A percentile compares a stretch with the other conserved stretches of the same genome.
These are phyloP conservation scores for Xerocomellus dryophilus DNA, from an alignment of 768 basidiomycete species.

Conservation along the genomic window DNA sequence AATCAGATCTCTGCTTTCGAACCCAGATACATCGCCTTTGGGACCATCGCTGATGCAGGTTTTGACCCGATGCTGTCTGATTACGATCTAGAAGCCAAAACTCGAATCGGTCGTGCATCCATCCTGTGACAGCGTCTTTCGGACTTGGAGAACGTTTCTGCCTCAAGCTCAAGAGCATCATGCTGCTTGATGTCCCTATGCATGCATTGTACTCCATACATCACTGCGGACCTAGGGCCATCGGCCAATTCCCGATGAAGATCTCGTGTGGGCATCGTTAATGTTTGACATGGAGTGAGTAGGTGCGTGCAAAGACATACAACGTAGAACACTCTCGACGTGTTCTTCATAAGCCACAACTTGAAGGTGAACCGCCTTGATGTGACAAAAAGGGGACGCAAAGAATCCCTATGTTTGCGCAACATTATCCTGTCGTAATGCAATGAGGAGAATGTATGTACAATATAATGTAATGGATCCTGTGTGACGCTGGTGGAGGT, in stretches of 20 bases:
- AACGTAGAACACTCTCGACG: slow-evolving; percentile 11
- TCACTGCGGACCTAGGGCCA: slow-evolving; percentile 26
- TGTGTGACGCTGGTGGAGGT: slow-evolving; percentile 8
- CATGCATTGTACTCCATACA: slow-evolving; percentile 14
- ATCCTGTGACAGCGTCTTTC: slow-evolving; percentile 20
- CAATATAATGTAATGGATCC: slow-evolving; percentile 26
- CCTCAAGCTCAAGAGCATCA: slow-evolving; percentile 21
- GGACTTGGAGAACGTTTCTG: slow-evolving; percentile 24
- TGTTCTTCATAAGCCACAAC: slow-evolving; percentile 25
- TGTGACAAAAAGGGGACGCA: slow-evolving; percentile 16
- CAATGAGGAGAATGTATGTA: slow-evolving; percentile 27
- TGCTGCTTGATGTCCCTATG: slow-evolving; percentile 12
- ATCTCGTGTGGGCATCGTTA: slow-evolving; percentile 19
- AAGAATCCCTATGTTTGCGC: slow-evolving; percentile 6
- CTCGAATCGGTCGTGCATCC: neutral
- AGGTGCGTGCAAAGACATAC: slow-evolving; percentile 13
- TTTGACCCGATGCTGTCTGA: slow-evolving; percentile 5
- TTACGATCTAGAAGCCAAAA: slow-evolving; percentile 3
- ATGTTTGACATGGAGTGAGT: slow-evolving; percentile 3
- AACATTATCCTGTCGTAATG: slow-evolving; percentile 14
- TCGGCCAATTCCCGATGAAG: slow-evolving; percentile 25
- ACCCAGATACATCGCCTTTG: neutral
- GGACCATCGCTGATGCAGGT: neutral
- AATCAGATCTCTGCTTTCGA: slow-evolving; percentile 3
- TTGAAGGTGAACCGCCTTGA: neutral